phyloP scores from a whole-genome alignment of 805 yeast species.

The Tetrapisispora iriomotensis region DNA sequence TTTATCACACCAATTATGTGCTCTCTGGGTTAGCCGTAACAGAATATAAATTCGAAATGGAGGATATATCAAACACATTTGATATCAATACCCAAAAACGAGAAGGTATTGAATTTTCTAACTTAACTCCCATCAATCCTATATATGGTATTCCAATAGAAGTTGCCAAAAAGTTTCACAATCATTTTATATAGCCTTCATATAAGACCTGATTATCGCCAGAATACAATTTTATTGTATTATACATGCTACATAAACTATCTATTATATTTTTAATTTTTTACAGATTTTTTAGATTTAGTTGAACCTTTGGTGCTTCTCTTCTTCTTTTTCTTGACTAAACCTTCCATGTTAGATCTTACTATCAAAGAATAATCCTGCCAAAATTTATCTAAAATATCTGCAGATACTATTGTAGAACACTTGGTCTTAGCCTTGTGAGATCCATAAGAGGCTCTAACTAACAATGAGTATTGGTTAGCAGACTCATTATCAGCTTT shows the following conservation, averaged over 20 bases:
- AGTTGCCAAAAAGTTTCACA: constrained; percentile 28
- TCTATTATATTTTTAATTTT: background rate
- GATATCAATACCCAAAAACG: constrained; percentile 3
- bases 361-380: constrained; percentile 55
- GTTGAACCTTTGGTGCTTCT: constrained; percentile 26
- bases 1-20: constrained; percentile 84
- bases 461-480: constrained; percentile 47
- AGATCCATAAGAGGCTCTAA: constrained; percentile 41
- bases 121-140: constrained; percentile 37
- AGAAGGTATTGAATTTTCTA: constrained; percentile 3
- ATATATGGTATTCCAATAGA: constrained; percentile 48
- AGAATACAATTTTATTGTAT: too few species aligned
- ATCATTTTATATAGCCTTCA: constrained; percentile 12
- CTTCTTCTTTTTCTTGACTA: constrained; percentile 71
- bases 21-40: constrained; percentile 53
- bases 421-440: constrained; percentile 40
- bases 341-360: constrained; percentile 63
- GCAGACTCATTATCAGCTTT: constrained; percentile 16
- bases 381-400: constrained; percentile 67
- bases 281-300: constrained; percentile 1
- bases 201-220: too few species aligned
- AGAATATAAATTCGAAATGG: constrained; percentile 5
- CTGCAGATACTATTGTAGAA: constrained; percentile 61
- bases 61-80: background rate
- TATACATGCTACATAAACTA: too few species aligned